These are phyloP conservation scores for Penicillium sp. DNA, from an alignment of 2,329 filamentous ascomycete species.

Conservation along the genomic window DNA sequence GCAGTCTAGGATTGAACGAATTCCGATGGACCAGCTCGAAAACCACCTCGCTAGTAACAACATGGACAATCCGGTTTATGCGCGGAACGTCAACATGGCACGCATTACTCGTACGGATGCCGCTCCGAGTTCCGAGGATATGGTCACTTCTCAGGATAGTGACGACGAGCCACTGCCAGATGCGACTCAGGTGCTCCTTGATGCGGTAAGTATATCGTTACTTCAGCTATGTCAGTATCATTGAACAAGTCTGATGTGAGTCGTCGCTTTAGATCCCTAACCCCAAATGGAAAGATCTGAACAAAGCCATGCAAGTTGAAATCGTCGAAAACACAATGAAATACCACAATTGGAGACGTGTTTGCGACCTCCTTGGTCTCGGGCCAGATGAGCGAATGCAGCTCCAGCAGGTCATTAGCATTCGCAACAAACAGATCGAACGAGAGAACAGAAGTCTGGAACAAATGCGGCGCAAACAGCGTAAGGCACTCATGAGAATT, in stretches of 20 bases:
- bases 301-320: constrained; percentile 33
- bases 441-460: constrained; percentile 30
- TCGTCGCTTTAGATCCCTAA: constrained; percentile 6
- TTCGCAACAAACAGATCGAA: constrained; percentile 27
- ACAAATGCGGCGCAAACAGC: constrained; percentile 37
- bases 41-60: constrained; percentile 30
- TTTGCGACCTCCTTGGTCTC: constrained; percentile 28
- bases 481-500: constrained; percentile 29
- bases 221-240: background rate
- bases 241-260: background rate
- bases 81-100: constrained; percentile 29
- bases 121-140: background rate
- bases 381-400: constrained; percentile 21
- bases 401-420: constrained; percentile 14
- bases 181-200: constrained; percentile 7
- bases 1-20: background rate
- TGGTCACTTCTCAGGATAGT: constrained; percentile 21
- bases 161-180: constrained; percentile 14
- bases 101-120: background rate
- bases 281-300: constrained; percentile 35
- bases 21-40: constrained; percentile 12
- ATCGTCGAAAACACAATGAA: constrained; percentile 35
- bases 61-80: constrained; percentile 27
- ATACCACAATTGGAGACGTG: constrained; percentile 18
- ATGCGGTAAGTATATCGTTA: constrained; percentile 4